Percentiles rank a stretch among this genome's conserved stretches.
These are phyloP conservation scores for Dactylonectria estremocensis DNA, from an alignment of 2,329 filamentous ascomycete genomes.

Conservation along the genomic window DNA sequence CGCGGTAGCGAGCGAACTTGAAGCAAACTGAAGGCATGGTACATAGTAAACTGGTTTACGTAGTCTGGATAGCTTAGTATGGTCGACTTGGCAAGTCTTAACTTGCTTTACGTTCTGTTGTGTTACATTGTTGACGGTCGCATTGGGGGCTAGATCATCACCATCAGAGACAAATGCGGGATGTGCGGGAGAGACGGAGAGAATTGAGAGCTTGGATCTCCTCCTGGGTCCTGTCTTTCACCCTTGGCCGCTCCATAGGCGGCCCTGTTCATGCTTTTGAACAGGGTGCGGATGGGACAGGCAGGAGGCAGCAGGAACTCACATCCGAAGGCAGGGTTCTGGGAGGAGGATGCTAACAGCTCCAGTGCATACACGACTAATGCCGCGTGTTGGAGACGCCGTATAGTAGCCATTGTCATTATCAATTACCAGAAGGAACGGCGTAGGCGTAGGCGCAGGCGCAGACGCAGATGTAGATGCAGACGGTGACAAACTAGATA, in stretches of 20 bases:
- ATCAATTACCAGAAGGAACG: conserved; percentile 1
- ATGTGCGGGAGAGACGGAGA: conserved; percentile 17
- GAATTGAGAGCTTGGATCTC: conserved; percentile 20
- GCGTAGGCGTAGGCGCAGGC: neutral
- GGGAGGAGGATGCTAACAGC: neutral
- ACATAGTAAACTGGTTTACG: conserved; percentile 5
- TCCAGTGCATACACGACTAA: neutral
- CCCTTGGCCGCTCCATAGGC: conserved; percentile 7
- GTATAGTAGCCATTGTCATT: neutral
- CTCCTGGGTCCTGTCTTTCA: conserved; percentile 4
- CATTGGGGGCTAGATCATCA: conserved; percentile 1
- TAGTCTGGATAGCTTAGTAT: neutral
- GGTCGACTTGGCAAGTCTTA: neutral
- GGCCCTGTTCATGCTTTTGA: conserved; percentile 12
- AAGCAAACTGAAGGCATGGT: conserved; percentile 19
- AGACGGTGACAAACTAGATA: conserved; percentile 25
- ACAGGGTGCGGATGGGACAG: conserved; percentile 2
- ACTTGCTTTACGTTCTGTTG: neutral
- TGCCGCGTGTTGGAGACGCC: neutral
- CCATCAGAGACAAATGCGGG: neutral
- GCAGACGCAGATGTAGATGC: conserved; percentile 1
- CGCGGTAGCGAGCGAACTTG: conserved; percentile 13
- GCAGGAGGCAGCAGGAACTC: conserved; percentile 9
- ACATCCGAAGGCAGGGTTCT: neutral
- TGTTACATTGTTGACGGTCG: neutral